These are phyloP conservation scores for Phyllosticta citriasiana DNA, from an alignment of 2,329 filamentous ascomycete genomes.

Conservation along the genomic window DNA sequence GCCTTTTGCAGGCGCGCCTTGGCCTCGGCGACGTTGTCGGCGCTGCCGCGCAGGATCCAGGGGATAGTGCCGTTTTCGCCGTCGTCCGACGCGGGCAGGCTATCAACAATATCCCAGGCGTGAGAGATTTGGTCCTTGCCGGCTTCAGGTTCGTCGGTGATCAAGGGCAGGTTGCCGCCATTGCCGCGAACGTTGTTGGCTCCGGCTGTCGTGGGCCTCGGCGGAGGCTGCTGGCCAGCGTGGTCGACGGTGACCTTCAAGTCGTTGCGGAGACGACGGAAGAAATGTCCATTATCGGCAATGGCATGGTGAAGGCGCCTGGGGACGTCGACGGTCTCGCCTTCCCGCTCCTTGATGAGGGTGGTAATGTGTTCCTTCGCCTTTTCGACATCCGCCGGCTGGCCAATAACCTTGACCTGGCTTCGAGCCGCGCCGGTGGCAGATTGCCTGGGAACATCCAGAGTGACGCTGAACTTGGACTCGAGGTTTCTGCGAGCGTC, in stretches of 20 bases:
- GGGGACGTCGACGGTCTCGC: constrained; percentile 78
- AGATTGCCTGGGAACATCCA: constrained; percentile 80
- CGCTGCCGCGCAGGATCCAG: constrained; percentile 66
- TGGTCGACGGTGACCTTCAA: constrained; percentile 88
- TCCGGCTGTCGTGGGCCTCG: constrained; percentile 50
- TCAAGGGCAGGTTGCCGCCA: constrained; percentile 66
- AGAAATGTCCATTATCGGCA: constrained; percentile 83
- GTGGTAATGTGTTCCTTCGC: constrained; percentile 77
- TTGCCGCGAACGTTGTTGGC: constrained; percentile 37
- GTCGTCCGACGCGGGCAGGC: constrained; percentile 45
- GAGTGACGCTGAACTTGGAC: constrained; percentile 70
- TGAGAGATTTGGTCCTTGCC: constrained; percentile 52
- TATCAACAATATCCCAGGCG: constrained; percentile 75
- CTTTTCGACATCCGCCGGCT: constrained; percentile 66
- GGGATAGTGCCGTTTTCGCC: constrained; percentile 54
- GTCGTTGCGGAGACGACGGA: constrained; percentile 80
- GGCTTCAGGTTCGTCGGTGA: constrained; percentile 68
- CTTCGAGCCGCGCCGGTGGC: constrained; percentile 62
- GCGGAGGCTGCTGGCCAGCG: constrained; percentile 65
- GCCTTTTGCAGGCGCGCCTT: constrained; percentile 64
- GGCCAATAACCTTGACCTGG: constrained; percentile 75
- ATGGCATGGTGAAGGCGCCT: constrained; percentile 73
- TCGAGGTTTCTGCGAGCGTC: constrained; percentile 80
- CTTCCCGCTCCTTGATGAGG: constrained; percentile 75
- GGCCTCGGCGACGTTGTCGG: constrained; percentile 74